phyloP scores from a whole-genome alignment of 2,329 filamentous ascomycete species.

The Epichloe elymi region DNA sequence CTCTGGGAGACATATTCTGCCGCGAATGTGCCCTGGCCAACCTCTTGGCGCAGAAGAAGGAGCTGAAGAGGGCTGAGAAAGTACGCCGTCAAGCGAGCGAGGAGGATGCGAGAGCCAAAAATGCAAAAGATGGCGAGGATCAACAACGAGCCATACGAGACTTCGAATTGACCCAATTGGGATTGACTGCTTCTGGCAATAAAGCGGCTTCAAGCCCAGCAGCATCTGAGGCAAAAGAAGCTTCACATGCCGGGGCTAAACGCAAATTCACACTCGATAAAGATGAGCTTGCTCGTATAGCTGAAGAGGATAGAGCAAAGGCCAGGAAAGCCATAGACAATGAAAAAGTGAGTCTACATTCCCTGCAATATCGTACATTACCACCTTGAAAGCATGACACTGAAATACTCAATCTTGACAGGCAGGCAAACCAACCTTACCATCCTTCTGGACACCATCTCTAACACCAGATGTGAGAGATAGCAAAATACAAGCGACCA shows the following conservation, averaged over 20 bases:
- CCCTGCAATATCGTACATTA: not conserved
- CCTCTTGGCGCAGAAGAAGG: constrained; percentile 80
- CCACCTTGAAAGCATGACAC: not conserved
- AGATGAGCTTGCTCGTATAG: constrained; percentile 59
- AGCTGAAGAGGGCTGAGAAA: constrained; percentile 71
- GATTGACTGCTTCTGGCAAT: constrained; percentile 34
- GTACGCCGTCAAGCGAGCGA: constrained; percentile 46
- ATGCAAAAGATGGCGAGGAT: constrained; percentile 54
- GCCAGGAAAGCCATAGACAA: constrained; percentile 57
- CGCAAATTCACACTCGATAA: constrained; percentile 66
- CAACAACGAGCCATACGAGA: constrained; percentile 58
- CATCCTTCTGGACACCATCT: constrained; percentile 88
- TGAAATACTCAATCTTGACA: constrained; percentile 29
- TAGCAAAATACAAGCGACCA: constrained; percentile 38
- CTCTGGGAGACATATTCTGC: constrained; percentile 82
- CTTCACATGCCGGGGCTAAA: constrained; percentile 30
- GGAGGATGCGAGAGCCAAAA: constrained; percentile 47
- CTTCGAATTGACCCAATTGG: constrained; percentile 77
- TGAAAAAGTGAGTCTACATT: constrained; percentile 43
- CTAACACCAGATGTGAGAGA: constrained; percentile 49
- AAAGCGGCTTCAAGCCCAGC: constrained; percentile 15
- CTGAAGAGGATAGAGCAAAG: constrained; percentile 54
- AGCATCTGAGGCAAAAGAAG: not conserved
- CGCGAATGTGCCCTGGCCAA: constrained; percentile 87
- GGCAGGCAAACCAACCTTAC: constrained; percentile 53